phyloP scores from a whole-genome alignment of 2,329 filamentous ascomycete species.

The Dothistroma septosporum region DNA sequence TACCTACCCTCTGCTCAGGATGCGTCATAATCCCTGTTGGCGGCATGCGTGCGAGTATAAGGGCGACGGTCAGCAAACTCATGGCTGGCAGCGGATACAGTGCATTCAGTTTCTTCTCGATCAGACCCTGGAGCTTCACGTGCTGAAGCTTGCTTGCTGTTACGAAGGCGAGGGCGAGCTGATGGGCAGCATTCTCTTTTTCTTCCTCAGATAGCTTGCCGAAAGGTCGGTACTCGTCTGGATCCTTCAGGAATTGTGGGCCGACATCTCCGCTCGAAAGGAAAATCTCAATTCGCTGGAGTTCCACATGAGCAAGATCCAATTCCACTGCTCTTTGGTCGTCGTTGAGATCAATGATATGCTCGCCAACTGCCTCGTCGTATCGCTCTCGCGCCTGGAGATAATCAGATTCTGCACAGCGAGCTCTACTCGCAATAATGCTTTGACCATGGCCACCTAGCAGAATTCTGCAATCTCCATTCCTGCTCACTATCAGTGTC shows the following conservation, averaged over 20 bases:
- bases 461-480: slow-evolving; percentile 3
- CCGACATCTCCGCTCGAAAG: slow-evolving; percentile 13
- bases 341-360: slow-evolving; percentile 9
- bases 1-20: neutral
- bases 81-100: slow-evolving; percentile 13
- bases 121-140: slow-evolving; percentile 14
- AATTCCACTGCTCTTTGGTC: slow-evolving; percentile 4
- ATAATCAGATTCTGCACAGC: slow-evolving; percentile 6
- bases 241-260: slow-evolving; percentile 10
- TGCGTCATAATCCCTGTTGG: neutral
- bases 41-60: neutral
- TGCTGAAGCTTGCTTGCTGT: slow-evolving; percentile 19
- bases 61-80: slow-evolving; percentile 13
- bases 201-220: neutral
- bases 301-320: slow-evolving; percentile 4
- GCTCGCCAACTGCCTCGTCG: neutral
- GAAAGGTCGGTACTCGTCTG: slow-evolving; percentile 1
- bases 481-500: slow-evolving; percentile 3
- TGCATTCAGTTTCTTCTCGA: slow-evolving; percentile 17
- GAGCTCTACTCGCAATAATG: neutral
- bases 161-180: slow-evolving; percentile 14
- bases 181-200: slow-evolving; percentile 12
- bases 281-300: slow-evolving; percentile 7
- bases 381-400: neutral
- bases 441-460: neutral